A percentile compares a stretch with the other conserved stretches of the same genome.
phyloP scores from a whole-genome alignment of 1,139 yeast genomes.

The Suhomyces coccinellae region DNA sequence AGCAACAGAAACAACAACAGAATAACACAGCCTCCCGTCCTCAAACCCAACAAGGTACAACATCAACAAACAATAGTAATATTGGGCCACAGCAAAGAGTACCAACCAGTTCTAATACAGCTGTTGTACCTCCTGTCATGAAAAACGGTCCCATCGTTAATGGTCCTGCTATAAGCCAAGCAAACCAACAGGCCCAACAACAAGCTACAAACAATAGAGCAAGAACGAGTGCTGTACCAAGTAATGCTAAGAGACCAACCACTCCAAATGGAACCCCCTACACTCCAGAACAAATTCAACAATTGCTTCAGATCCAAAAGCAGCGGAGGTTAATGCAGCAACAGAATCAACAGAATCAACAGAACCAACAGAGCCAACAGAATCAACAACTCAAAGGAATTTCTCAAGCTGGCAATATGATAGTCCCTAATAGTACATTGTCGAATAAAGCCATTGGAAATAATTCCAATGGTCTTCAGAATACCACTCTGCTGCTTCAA shows the following conservation, averaged over 20 bases:
- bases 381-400: conserved; percentile 7
- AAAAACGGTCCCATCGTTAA: not conserved
- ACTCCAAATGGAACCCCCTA: conserved; percentile 56
- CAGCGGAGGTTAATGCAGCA: conserved; percentile 53
- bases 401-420: conserved; percentile 10
- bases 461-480: not conserved
- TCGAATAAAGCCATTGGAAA: conserved; percentile 7
- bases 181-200: not conserved
- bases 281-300: conserved; percentile 57
- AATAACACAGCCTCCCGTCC: conserved; percentile 7
- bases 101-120: not conserved
- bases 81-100: conserved; percentile 14
- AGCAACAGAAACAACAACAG: conserved; percentile 30
- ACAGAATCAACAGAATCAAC: conserved; percentile 26
- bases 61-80: not conserved
- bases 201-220: conserved; percentile 1
- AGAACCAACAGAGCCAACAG: not conserved
- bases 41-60: not conserved
- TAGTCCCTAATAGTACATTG: conserved; percentile 6
- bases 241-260: conserved; percentile 33
- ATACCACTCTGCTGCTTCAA: not conserved
- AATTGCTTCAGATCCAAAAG: conserved; percentile 50
- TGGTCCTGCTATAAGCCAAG: not conserved
- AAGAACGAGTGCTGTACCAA: conserved; percentile 2
- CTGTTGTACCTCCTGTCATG: not conserved